Percentiles rank a stretch among this genome's conserved stretches.
Evolutionary conservation across 1,284 basidiomycete genomes (phyloP).

Genomic region (Microbotryum silenes-acaulis): DNA sequence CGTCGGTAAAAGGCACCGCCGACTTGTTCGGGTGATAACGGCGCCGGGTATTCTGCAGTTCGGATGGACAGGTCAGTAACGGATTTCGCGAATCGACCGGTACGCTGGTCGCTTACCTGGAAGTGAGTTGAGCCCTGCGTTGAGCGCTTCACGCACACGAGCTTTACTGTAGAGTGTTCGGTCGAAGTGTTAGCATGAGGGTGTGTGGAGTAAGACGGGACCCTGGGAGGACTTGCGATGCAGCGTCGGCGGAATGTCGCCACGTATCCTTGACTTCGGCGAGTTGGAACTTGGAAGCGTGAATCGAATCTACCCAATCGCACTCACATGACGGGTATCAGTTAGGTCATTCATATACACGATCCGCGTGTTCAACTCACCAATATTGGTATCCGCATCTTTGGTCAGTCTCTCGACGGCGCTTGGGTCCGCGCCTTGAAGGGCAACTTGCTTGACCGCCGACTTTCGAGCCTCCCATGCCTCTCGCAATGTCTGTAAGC

Average conservation of each 20-base stretch:
- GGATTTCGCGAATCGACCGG: not conserved
- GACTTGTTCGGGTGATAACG: constrained; percentile 10
- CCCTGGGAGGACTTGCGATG: constrained; percentile 11
- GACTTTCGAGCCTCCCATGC: constrained; percentile 22
- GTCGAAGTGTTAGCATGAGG: not conserved
- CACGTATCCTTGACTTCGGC: constrained; percentile 23
- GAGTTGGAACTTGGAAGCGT: constrained; percentile 29
- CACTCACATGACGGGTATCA: too few species aligned
- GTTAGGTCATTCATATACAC: too few species aligned
- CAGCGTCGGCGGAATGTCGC: constrained; percentile 24
- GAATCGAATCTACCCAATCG: constrained; percentile 14
- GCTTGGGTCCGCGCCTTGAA: constrained; percentile 24
- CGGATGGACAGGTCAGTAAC: not conserved
- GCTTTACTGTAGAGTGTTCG: constrained; percentile 11
- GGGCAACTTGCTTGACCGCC: constrained; percentile 5
- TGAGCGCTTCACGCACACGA: constrained; percentile 27
- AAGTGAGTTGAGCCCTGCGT: constrained; percentile 19
- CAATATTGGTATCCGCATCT: constrained; percentile 17
- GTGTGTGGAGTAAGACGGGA: too few species aligned
- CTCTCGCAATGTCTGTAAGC: constrained; percentile 17
- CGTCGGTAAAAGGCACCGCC: constrained; percentile 21
- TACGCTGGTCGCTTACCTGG: not conserved
- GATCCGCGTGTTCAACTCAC: constrained; percentile 4
- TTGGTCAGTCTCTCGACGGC: constrained; percentile 2
- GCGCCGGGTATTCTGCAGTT: constrained; percentile 19